Percentiles rank a stretch among this genome's conserved stretches.
phyloP scores from a whole-genome alignment of 2,329 filamentous ascomycete genomes.

The Hypoxylon sp. region DNA sequence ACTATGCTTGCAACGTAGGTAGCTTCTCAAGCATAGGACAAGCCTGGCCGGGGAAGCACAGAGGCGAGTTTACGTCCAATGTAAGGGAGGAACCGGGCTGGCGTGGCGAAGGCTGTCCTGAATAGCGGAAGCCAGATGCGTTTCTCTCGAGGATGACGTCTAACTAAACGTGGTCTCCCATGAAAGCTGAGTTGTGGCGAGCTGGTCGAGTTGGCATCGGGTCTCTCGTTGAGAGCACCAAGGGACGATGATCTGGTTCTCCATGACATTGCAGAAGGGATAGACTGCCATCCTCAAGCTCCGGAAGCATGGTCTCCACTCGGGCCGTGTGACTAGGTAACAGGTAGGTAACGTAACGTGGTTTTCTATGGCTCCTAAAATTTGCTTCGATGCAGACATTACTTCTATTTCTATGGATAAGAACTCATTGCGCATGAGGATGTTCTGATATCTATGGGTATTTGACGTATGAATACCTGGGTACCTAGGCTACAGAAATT shows the following conservation, averaged over 20 bases:
- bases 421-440: neutral
- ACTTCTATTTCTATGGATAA: neutral
- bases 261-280: conserved; percentile 2
- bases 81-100: conserved; percentile 4
- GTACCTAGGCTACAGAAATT: neutral
- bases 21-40: neutral
- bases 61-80: conserved; percentile 11
- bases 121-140: neutral
- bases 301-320: neutral
- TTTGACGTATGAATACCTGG: neutral
- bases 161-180: conserved; percentile 14
- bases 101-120: conserved; percentile 5
- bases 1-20: neutral
- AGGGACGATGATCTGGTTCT: neutral
- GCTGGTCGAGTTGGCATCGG: neutral
- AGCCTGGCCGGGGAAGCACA: neutral
- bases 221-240: conserved; percentile 5
- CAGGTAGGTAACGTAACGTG: neutral
- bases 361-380: neutral
- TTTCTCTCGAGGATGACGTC: neutral
- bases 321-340: neutral
- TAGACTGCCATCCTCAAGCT: neutral
- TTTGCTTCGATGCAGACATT: neutral
- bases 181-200: conserved; percentile 1
- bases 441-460: no score